Base-by-base conservation (phyloP, 805 yeast genomes). In the Isabelozyma gotoi region DNA sequence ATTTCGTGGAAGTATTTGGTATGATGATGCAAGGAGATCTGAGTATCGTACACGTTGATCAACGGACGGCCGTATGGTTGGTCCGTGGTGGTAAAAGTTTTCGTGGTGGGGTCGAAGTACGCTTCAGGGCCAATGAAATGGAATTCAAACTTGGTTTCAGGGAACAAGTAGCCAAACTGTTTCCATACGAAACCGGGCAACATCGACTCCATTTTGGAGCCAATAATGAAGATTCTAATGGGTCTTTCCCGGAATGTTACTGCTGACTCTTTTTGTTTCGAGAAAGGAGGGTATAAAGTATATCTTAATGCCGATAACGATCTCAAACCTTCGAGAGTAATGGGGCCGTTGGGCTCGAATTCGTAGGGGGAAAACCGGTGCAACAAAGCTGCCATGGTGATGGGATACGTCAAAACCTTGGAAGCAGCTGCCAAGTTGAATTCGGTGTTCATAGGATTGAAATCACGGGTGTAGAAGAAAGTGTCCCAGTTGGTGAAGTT, bases 41-140 rank as follows among this genome's bases (percentile, higher is more conserved):
- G 81, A 40, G 80, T 84, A 64, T 88, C 96, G 38, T 85, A 69
- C 57, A 91, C 80, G 54, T 82, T 80, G 33, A 82, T 80, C 19
- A 87, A 70, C n/a, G 95, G 86, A 43, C 84, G 77, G 10, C 76
- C 76, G 44, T 69, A 63, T 2, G 72, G 71, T 39, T 65, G 81
- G 66, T 47, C 82, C 56, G 56, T 77, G 65, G 56, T 78, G 51
- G 69, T 84, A 79, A 62, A 82, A 73, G 53, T 78, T 77, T 75
- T 82, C 73, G 63, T 80, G 79, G 57, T 82, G 34, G 61, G 77
- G 64, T 92, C 96, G 58, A 77, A 88, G 58, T 81, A 80, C 36
- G 88, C 81, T 69, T 94, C 97, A 7, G 98, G 97, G 0, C 99
- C 99, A 50, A 94, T 81, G 65, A 94, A 89, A 61, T 90, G 96